phyloP scores from a whole-genome alignment of 306 rosid genomes.

The Sicyos baderoa region DNA sequence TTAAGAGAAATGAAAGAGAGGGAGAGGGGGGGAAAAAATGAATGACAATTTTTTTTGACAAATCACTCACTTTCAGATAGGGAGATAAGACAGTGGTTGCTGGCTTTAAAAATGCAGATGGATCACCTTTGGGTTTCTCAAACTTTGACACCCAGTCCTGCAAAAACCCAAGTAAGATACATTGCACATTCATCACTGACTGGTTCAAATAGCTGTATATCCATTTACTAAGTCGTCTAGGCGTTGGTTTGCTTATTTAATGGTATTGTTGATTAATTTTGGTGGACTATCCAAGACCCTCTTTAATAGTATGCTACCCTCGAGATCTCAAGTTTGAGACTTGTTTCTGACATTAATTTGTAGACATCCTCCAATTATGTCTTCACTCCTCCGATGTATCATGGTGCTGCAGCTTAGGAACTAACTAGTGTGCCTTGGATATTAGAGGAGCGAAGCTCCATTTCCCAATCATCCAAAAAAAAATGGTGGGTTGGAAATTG shows the following conservation, averaged over 20 bases:
- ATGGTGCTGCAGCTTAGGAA: no score
- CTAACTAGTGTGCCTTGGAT: no score
- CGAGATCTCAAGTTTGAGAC: no score
- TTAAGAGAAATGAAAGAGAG: conserved; percentile 19
- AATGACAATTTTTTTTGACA: no score
- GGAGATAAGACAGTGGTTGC: conserved; percentile 89
- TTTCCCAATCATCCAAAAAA: no score
- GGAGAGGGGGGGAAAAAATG: no score
- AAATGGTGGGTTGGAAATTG: not conserved
- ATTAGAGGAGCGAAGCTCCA: no score
- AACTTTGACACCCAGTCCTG: conserved; percentile 83
- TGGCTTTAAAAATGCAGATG: conserved; percentile 73
- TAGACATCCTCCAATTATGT: no score
- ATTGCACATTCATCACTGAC: not conserved
- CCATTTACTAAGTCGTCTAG: conserved; percentile 3
- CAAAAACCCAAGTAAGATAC: conserved; percentile 1
- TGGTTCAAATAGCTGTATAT: not conserved
- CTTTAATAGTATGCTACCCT: no score
- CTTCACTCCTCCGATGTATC: no score
- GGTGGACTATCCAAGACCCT: no score
- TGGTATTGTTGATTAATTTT: not conserved
- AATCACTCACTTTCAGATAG: conserved; percentile 71
- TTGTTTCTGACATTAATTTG: no score
- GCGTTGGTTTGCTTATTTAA: not conserved
- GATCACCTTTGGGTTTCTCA: conserved; percentile 91